Base-by-base conservation (phyloP, 2,329 filamentous ascomycete species). In the Fusarium paranaense region DNA sequence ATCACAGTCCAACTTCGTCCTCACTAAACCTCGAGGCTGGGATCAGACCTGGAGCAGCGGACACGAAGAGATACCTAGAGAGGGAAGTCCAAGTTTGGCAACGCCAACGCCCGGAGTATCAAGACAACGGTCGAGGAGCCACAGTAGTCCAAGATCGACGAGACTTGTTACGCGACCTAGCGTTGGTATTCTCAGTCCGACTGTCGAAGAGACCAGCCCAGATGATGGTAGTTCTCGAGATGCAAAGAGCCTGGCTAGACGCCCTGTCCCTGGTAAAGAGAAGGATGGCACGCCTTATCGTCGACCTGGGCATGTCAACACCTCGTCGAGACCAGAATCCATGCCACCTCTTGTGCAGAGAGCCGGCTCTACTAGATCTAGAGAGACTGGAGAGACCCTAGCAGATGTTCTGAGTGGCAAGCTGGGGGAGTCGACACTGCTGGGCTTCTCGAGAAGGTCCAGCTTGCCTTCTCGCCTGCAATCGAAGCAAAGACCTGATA, bases 1-100 rank as follows among this genome's bases (percentile, higher is more conserved):
- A 18, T 86, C 85, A 2, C 77, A 78, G 3, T 86, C 86, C 2
- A 85, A 86, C 22, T 85, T 85, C 45, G 70, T 81, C 6, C 75
- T 84, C 11, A 80, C 78, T 59, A 83, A 81, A 22, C 83, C 85
- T 30, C 79, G 77, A 25, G 81, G 83, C 18, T 86, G 76, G 75
- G 71, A 77, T 32, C 62, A 62, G 30, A 67, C 71, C 42, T 75
- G 70, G 73, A 61, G 78, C 78, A 74, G 78, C 45, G 71, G 75
- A 9, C 42, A 62, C 33, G 30, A 59, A 16, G 27, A 73, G 71
- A 25, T 69, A 65, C 16, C 57, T 60, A 25, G 40, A 65, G 18
- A 70, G 68, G 76, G 69, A 18, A 86, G 84, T 8, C 81, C 84
- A 9, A 81, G 82, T n/a, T 81, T 82, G 2, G 81, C 79, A 40